Evolutionary conservation across 805 yeast genomes (phyloP), one percentile per base, ranked within the genome.

Genomic region (Pichia paraexigua): DNA sequence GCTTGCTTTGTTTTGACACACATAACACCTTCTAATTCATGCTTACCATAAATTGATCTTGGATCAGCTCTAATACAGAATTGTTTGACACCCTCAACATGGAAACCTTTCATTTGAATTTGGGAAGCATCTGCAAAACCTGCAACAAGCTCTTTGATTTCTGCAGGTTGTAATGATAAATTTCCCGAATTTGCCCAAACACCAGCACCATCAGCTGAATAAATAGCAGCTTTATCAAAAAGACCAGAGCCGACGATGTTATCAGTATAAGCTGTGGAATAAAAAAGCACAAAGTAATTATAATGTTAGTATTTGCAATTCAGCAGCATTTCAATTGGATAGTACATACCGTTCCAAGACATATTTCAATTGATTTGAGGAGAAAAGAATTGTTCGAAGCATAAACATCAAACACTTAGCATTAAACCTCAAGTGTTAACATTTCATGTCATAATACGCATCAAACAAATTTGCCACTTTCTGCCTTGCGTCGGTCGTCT

Each of bases 1-100:
- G 97, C 90, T 71, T 92, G 98, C 65, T 82, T 87, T 51, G 98
- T 90, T 77, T 96, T 87, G 45, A 92, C 97, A 58, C 88, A 85
- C 58, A 94, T 72, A 50, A 92, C 77, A 61, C 99, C 99, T 61
- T 85, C 87, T 55, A 85, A 90, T 47, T 86, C 96, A 51, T 79
- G 82, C 70, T 92, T 92, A 58, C 97, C 98, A 68, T 94, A 92
- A 61, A 94, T 87, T 53, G 95, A 85, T 71, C 97, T 82, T 47
- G 84, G 92, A 64, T 92, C 97, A 15, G 96, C 96, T 62, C 82
- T 83, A 61, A 94, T 77, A 58, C 89, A 73, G 68, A 92, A 87
- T 74, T 91, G 91, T 71, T 94, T 94, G 63, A 82, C 83, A 50
- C 90, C 88, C 64, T 83, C 85, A 52, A 87, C 74, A 65, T 87